Percentiles rank a stretch among this genome's conserved stretches.
These are phyloP conservation scores for Ceratorhiza oryzae-sativae DNA, from an alignment of 1,284 basidiomycete genomes.

Conservation along the genomic window DNA sequence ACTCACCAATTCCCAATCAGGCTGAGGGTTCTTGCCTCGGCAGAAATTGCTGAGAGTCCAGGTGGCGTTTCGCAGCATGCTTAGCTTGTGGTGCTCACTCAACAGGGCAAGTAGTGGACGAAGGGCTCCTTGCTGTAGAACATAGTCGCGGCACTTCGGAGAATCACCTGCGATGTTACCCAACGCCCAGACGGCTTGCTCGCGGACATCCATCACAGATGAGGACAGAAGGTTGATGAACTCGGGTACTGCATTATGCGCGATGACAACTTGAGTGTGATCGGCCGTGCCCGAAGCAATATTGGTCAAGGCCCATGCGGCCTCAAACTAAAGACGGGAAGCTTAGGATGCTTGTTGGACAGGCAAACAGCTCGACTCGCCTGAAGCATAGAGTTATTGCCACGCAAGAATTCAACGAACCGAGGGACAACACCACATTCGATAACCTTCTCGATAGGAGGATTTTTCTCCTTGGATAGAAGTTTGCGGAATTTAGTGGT, in stretches of 20 bases:
- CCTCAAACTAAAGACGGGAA: conserved; percentile 79
- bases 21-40: conserved; percentile 94
- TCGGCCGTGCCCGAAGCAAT: conserved; percentile 99
- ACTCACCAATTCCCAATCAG: conserved; percentile 87
- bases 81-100: conserved; percentile 83
- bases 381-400: conserved; percentile 90
- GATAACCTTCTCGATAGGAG: conserved; percentile 99
- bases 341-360: conserved; percentile 26
- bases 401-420: conserved; percentile 94
- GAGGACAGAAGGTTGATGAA: conserved; percentile 89
- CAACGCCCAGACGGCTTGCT: conserved; percentile 66
- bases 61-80: conserved; percentile 96
- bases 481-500: conserved; percentile 94
- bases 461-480: conserved; percentile 99
- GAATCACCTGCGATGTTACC: conserved; percentile 64
- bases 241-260: conserved; percentile 93
- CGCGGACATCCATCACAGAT: conserved; percentile 59
- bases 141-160: conserved; percentile 53
- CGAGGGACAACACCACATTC: conserved; percentile 97
- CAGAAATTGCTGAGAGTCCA: conserved; percentile 99
- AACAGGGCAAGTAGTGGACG: conserved; percentile 58
- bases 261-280: conserved; percentile 98
- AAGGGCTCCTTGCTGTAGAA: conserved; percentile 59
- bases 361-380: conserved; percentile 55
- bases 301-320: conserved; percentile 99